Evolutionary conservation across 2,329 filamentous ascomycete genomes (phyloP), one percentile per base, ranked within the genome.

Genomic region (Raffaelea arxii): DNA sequence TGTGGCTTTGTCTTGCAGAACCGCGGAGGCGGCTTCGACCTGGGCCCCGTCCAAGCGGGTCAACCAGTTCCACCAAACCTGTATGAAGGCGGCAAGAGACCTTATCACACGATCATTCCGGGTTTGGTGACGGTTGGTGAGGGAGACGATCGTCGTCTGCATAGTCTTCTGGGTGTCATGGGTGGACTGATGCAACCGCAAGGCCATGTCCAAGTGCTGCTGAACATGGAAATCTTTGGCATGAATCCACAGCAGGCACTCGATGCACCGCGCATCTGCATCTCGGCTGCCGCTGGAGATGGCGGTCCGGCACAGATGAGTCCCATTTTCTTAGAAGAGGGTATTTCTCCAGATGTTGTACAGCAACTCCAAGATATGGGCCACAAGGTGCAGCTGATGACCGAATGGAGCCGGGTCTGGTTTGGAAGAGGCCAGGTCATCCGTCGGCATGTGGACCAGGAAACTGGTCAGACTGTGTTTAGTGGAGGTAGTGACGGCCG

Each of bases 111-210:
- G 41, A 96, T 97, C 61, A 97, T 97, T 55, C 91, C 91, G 0
- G 90, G 85, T 1, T 74, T 96, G 64, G 77, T 90, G 18, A 96
- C 91, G 0, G 86, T 91, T 14, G 48, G 40, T 6, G 38, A 1
- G 2, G 24, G 24, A 4, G 24, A 6, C 3, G 25, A 27, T 3
- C 25, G 25, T 18, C n/a, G 24, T 2, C 45, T 90, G 5, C 39
- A 46, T 39, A 27, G 49, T 4, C 46, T 52, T 23, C 43, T 52
- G 55, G 91, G 91, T 38, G 89, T 96, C 50, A 96, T 97, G 91
- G 91, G 91, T 27, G 90, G 88, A 1, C 95, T 92, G 63, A 97
- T 96, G 85, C 91, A 97, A 64, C 91, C 91, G 0, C 91, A 96
- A 62, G 91, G 90, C 14, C 91, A 96, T 51, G 82, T 96, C 0